A percentile compares a stretch with the other conserved stretches of the same genome.
These are phyloP conservation scores for Taiozyma sp. DNA, from an alignment of 1,139 yeast genomes.

Conservation along the genomic window DNA sequence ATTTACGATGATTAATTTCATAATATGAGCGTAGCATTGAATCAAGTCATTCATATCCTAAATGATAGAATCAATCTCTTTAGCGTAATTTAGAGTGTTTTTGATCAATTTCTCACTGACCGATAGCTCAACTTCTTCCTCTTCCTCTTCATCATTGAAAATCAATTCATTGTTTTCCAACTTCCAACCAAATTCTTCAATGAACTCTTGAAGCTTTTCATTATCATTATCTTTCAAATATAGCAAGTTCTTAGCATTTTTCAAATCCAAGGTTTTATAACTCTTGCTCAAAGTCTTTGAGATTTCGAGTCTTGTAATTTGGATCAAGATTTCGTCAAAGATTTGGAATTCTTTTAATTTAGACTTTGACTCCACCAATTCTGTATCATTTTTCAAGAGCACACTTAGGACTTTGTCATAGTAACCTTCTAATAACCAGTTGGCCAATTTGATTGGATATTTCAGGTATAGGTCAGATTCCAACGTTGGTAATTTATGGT, in stretches of 20 bases:
- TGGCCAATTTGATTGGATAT: slow-evolving; percentile 86
- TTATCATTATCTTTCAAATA: slow-evolving; percentile 64
- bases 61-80: slow-evolving; percentile 82
- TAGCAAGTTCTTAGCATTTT: slow-evolving; percentile 77
- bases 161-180: slow-evolving; percentile 54
- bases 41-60: slow-evolving; percentile 22
- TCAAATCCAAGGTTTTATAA: slow-evolving; percentile 69
- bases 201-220: slow-evolving; percentile 57
- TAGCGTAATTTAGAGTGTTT: slow-evolving; percentile 74
- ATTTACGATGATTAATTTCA: not conserved
- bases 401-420: slow-evolving; percentile 59
- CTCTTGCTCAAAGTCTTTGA: slow-evolving; percentile 84
- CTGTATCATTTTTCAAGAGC: slow-evolving; percentile 44
- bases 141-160: slow-evolving; percentile 38
- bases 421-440: slow-evolving; percentile 95
- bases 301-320: slow-evolving; percentile 60
- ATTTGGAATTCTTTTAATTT: slow-evolving; percentile 22
- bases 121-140: slow-evolving; percentile 25
- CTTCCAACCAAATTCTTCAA: slow-evolving; percentile 61
- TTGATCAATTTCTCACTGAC: slow-evolving; percentile 40
- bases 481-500: slow-evolving; percentile 43
- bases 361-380: slow-evolving; percentile 56
- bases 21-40: not conserved
- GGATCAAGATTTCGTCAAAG: slow-evolving; percentile 20
- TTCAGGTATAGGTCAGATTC: slow-evolving; percentile 58